Percentiles rank a stretch among this genome's conserved stretches.
phyloP scores from a whole-genome alignment of 176 grass and related monocot species.

The Echinochloa phyllopogon region DNA sequence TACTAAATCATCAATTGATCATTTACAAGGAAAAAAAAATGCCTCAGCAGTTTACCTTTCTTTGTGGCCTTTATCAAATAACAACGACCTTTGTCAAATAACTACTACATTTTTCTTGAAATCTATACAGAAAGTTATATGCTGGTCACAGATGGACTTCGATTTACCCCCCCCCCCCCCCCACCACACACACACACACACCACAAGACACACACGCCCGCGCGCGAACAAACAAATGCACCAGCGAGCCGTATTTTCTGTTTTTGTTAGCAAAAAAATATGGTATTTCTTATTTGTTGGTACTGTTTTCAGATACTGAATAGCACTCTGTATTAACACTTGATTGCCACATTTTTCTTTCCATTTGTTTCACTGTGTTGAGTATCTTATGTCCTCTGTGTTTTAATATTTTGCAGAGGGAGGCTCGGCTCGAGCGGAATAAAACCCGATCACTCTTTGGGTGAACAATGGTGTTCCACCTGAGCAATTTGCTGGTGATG shows the following conservation, averaged over 20 bases:
- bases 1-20: background rate
- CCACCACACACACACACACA: no score
- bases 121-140: no score
- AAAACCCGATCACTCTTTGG: constrained; percentile 64
- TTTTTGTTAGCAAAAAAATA: constrained; percentile 1
- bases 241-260: background rate
- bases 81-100: no score
- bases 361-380: constrained; percentile 1
- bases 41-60: no score
- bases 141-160: no score
- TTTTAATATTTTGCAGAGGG: constrained; percentile 63
- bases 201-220: no score
- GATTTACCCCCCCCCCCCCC: no score
- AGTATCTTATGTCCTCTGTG: background rate
- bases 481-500: background rate
- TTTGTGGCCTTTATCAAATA: no score
- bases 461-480: background rate
- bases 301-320: background rate
- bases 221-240: no score
- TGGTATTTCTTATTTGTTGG: background rate
- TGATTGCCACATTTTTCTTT: background rate
- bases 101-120: no score
- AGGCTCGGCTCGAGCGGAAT: constrained; percentile 80
- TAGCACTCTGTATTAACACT: background rate
- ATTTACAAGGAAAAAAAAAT: no score